These are phyloP conservation scores for Favolaschia claudopus DNA, from an alignment of 768 basidiomycete species.

Conservation along the genomic window DNA sequence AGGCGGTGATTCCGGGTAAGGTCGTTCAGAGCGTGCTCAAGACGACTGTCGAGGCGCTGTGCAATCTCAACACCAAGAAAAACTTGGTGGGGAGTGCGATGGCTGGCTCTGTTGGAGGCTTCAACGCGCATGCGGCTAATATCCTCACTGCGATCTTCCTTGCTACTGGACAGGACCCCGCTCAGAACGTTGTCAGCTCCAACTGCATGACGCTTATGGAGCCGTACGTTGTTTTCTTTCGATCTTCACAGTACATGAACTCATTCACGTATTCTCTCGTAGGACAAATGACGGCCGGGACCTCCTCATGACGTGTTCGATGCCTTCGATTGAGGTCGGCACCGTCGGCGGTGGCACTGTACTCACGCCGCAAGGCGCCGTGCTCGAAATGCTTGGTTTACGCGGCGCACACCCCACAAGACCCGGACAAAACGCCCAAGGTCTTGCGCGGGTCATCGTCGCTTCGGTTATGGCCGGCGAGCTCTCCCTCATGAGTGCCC, in stretches of 20 bases:
- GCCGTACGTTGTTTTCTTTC: slow-evolving; percentile 67
- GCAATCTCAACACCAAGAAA: slow-evolving; percentile 95
- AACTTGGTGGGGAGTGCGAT: slow-evolving; percentile 97
- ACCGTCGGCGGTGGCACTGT: slow-evolving; percentile 97
- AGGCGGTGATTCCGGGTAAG: slow-evolving; percentile 90
- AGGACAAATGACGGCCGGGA: slow-evolving; percentile 91
- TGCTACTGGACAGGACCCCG: slow-evolving; percentile 98
- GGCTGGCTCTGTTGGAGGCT: slow-evolving; percentile 97
- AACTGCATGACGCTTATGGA: slow-evolving; percentile 99
- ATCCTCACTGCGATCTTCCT: slow-evolving; percentile 95
- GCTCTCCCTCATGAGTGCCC: slow-evolving; percentile 87
- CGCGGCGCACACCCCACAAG: slow-evolving; percentile 86
- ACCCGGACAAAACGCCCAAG: slow-evolving; percentile 90
- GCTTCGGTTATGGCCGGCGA: slow-evolving; percentile 98
- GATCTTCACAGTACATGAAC: too few species aligned
- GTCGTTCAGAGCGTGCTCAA: slow-evolving; percentile 91
- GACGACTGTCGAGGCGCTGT: slow-evolving; percentile 90
- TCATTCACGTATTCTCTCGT: slow-evolving; percentile 7
- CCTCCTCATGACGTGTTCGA: slow-evolving; percentile 90
- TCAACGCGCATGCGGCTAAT: slow-evolving; percentile 98
- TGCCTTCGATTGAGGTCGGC: slow-evolving; percentile 99
- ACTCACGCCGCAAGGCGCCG: slow-evolving; percentile 86
- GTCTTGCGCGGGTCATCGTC: slow-evolving; percentile 88
- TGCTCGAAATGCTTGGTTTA: slow-evolving; percentile 94
- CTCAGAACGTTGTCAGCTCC: slow-evolving; percentile 98